Conservation (phyloP, 495 filamentous ascomycete genomes). For the Xylaria longipes region DNA sequence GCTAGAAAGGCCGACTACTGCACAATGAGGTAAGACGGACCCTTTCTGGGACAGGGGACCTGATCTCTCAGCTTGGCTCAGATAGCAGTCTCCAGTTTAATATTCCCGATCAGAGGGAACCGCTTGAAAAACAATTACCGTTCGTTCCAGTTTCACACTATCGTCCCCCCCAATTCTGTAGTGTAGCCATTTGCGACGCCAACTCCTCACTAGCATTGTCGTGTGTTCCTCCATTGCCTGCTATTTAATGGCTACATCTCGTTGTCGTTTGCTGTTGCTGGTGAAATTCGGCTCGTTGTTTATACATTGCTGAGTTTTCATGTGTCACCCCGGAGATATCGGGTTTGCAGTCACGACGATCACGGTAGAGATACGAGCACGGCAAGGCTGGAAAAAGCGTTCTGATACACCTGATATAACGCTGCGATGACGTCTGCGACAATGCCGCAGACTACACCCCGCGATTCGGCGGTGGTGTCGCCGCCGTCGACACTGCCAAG, state of each 20-base stretch:
- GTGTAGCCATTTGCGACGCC: neutral
- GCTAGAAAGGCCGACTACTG: slow-evolving; percentile 23
- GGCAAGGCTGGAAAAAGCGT: neutral
- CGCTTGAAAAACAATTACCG: slow-evolving; percentile 40
- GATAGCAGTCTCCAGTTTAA: slow-evolving; percentile 4
- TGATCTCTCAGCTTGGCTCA: neutral
- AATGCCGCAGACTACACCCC: slow-evolving; percentile 29
- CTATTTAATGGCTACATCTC: slow-evolving; percentile 37
- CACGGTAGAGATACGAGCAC: neutral
- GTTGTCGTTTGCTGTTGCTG: slow-evolving; percentile 33
- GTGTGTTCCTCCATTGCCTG: neutral
- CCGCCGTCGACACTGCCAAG: slow-evolving; percentile 24
- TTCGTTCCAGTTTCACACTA: slow-evolving; percentile 19
- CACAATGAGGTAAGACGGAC: slow-evolving; percentile 27
- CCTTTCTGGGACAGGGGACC: neutral
- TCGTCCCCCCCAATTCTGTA: neutral
- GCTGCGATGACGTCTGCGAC: slow-evolving; percentile 26
- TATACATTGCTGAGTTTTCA: neutral
- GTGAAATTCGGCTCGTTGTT: slow-evolving; percentile 10
- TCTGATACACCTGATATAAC: neutral
- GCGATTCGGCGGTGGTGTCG: slow-evolving; percentile 28
- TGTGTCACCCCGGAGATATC: neutral
- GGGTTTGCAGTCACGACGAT: neutral
- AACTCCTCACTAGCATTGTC: neutral
- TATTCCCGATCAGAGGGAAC: slow-evolving; percentile 14